phyloP scores from a whole-genome alignment of 1,284 basidiomycete genomes.

The Filobasidium uniguttulatum region DNA sequence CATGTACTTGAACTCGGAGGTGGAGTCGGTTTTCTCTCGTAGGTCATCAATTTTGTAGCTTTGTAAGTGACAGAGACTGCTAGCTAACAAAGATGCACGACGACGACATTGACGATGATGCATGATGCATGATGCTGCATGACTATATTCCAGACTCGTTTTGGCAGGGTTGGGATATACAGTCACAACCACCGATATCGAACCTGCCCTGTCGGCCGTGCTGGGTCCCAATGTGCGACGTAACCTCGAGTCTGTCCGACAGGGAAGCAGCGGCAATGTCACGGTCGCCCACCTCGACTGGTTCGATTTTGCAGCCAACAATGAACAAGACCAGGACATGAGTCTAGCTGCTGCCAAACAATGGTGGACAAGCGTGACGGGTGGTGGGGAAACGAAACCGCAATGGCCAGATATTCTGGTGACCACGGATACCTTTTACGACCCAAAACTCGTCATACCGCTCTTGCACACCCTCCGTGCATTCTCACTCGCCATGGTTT shows the following conservation, averaged over 20 bases:
- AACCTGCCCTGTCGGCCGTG: slow-evolving; percentile 52
- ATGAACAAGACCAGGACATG: not conserved
- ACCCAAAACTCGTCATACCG: slow-evolving; percentile 49
- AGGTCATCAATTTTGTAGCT: slow-evolving; percentile 29
- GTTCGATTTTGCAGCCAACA: not conserved
- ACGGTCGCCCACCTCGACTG: slow-evolving; percentile 2
- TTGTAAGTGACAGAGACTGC: no score
- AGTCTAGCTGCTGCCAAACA: no score
- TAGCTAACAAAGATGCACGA: no score
- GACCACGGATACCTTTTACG: slow-evolving; percentile 74
- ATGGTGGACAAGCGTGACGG: slow-evolving; percentile 29
- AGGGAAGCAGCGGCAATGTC: no score
- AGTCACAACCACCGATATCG: slow-evolving; percentile 65
- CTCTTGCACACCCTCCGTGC: slow-evolving; percentile 54
- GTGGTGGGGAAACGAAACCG: slow-evolving; percentile 35
- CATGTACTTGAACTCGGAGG: slow-evolving; percentile 63
- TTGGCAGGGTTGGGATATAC: slow-evolving; percentile 58
- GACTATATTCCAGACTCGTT: slow-evolving; percentile 43
- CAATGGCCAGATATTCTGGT: slow-evolving; percentile 59
- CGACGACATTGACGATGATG: no score
- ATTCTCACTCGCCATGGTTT: slow-evolving; percentile 39
- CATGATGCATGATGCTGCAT: not conserved
- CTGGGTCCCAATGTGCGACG: slow-evolving; percentile 56
- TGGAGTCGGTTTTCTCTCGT: slow-evolving; percentile 67
- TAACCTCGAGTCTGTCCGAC: no score